Conservation (phyloP, 2,329 filamentous ascomycete genomes). For the Penicillium sp. region DNA sequence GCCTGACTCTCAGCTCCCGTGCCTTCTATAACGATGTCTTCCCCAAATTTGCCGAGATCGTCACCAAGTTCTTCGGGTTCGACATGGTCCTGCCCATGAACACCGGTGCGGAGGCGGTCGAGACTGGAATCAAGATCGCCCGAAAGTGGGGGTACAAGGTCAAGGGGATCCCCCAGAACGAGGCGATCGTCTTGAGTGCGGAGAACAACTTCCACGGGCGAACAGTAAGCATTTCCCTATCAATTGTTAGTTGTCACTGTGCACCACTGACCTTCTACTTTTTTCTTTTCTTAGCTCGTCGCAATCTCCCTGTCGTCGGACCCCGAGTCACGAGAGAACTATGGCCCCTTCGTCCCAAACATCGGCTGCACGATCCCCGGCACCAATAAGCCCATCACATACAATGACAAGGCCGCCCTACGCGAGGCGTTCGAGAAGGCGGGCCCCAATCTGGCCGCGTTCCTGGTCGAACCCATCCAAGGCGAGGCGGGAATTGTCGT, state of each 20-base stretch:
- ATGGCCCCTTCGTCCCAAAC: conserved; percentile 91
- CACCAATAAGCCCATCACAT: conserved; percentile 78
- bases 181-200: conserved; percentile 83
- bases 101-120: conserved; percentile 93
- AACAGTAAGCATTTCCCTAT: conserved; percentile 66
- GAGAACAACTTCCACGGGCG: conserved; percentile 95
- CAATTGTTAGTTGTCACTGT: neutral
- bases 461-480: conserved; percentile 96
- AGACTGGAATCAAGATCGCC: conserved; percentile 95
- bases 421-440: conserved; percentile 79
- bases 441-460: conserved; percentile 84
- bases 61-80: conserved; percentile 86
- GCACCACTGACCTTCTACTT: neutral
- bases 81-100: conserved; percentile 99
- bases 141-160: conserved; percentile 98
- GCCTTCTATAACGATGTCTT: conserved; percentile 99
- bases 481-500: conserved; percentile 97
- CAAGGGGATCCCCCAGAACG: conserved; percentile 83
- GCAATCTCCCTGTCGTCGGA: conserved; percentile 96
- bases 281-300: conserved; percentile 68
- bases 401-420: conserved; percentile 82
- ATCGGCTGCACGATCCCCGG: conserved; percentile 78
- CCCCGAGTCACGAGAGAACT: conserved; percentile 94
- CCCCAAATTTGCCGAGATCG: conserved; percentile 91
- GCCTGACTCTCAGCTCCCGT: conserved; percentile 87